Conservation (phyloP, 1,284 basidiomycete genomes). For the Prillingera fragicola region DNA sequence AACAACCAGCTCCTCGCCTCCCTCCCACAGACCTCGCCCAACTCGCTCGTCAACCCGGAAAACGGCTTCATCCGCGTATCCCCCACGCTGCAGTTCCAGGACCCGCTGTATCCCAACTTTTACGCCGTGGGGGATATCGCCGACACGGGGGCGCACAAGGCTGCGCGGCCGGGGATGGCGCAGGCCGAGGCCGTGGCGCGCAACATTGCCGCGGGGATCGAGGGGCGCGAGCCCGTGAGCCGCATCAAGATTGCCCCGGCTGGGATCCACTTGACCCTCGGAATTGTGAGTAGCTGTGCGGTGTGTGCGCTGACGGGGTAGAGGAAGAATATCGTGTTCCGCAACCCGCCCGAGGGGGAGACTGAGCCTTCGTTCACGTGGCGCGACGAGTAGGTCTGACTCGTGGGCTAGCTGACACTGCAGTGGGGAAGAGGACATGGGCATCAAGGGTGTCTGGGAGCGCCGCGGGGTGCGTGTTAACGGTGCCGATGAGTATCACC, state of each 20-base stretch:
- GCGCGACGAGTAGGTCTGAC: constrained; percentile 18
- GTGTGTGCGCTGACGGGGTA: background rate
- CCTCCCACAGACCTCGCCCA: constrained; percentile 4
- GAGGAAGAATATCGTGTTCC: constrained; percentile 21
- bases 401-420: background rate
- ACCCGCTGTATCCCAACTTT: constrained; percentile 53
- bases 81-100: constrained; percentile 46
- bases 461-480: constrained; percentile 18
- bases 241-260: constrained; percentile 8
- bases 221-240: constrained; percentile 4
- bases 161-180: constrained; percentile 47
- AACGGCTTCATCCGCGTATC: constrained; percentile 42
- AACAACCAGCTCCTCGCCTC: constrained; percentile 43
- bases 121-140: constrained; percentile 66
- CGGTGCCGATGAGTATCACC: constrained; percentile 16
- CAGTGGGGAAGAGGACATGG: constrained; percentile 20
- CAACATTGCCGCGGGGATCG: constrained; percentile 36
- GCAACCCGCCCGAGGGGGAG: constrained; percentile 13
- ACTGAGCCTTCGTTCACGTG: constrained; percentile 12
- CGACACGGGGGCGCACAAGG: constrained; percentile 63
- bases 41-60: constrained; percentile 25
- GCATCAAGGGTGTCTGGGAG: constrained; percentile 16
- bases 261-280: constrained; percentile 21
- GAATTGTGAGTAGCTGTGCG: constrained; percentile 11
- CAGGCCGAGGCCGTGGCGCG: constrained; percentile 37